A percentile compares a stretch with the other conserved stretches of the same genome.
phyloP scores from a whole-genome alignment of 306 rosid genomes.

The Rosa multiflora region DNA sequence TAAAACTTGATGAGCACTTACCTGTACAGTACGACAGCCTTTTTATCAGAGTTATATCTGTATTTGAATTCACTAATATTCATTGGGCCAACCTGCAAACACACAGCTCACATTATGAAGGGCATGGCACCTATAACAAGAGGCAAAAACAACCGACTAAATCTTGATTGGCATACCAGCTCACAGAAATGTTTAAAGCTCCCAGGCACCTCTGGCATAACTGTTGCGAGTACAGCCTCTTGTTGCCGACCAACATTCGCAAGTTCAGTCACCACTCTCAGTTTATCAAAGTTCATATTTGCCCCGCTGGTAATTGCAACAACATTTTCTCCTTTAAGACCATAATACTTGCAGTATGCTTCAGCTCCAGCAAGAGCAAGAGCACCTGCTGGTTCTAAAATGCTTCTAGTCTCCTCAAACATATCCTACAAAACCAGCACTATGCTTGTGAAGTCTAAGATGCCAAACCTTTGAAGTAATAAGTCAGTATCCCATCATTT shows the following conservation, averaged over 20 bases:
- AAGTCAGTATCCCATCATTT: background rate
- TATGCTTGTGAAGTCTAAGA: conserved; percentile 10
- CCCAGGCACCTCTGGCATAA: conserved; percentile 78
- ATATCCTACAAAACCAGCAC: conserved; percentile 67
- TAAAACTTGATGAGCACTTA: conserved; percentile 21
- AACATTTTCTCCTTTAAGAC: conserved; percentile 74
- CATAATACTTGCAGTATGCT: conserved; percentile 96
- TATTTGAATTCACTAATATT: conserved; percentile 91
- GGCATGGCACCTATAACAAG: background rate
- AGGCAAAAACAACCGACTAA: background rate
- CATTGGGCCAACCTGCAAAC: conserved; percentile 70
- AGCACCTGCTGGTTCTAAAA: conserved; percentile 97
- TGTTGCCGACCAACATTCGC: conserved; percentile 94
- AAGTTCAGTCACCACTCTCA: conserved; percentile 84
- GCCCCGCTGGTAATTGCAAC: conserved; percentile 94
- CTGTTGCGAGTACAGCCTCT: conserved; percentile 85
- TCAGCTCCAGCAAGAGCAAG: conserved; percentile 98
- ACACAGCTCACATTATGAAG: conserved; percentile 19
- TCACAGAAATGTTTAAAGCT: conserved; percentile 81
- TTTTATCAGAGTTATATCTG: conserved; percentile 54
- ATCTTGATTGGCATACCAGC: conserved; percentile 53
- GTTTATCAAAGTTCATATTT: conserved; percentile 95
- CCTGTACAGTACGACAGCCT: conserved; percentile 89
- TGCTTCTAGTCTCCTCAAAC: conserved; percentile 96
- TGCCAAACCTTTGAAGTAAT: background rate